Percentiles rank a stretch among this genome's conserved stretches.
Conservation (phyloP, 208 protist species). For the Leishmania lainsoni region DNA sequence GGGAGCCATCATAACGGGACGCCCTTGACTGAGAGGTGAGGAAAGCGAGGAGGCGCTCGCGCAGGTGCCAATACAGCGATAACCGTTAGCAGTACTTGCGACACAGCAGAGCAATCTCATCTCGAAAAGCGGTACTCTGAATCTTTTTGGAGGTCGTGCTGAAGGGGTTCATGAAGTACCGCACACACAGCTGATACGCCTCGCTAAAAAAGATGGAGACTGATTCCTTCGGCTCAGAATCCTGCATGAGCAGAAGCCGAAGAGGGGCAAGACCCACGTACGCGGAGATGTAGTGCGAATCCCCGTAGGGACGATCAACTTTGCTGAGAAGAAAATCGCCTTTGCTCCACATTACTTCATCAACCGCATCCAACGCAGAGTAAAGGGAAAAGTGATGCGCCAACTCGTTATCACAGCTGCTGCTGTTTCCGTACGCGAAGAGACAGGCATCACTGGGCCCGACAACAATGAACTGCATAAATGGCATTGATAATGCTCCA, state of each 20-base stretch:
- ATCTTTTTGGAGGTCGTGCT: slow-evolving; percentile 31
- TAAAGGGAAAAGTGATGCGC: slow-evolving; percentile 52
- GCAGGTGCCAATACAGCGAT: slow-evolving; percentile 29
- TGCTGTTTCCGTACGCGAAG: slow-evolving; percentile 24
- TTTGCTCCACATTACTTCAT: slow-evolving; percentile 54
- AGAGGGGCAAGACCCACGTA: slow-evolving; percentile 59
- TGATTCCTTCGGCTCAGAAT: slow-evolving; percentile 44
- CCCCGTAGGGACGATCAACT: slow-evolving; percentile 50
- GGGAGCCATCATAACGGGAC: background rate
- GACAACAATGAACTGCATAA: slow-evolving; percentile 35
- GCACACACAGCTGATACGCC: slow-evolving; percentile 52
- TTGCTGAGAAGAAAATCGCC: slow-evolving; percentile 49
- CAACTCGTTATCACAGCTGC: slow-evolving; percentile 21
- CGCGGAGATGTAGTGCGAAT: slow-evolving; percentile 57
- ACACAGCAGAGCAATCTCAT: slow-evolving; percentile 20
- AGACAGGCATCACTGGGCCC: slow-evolving; percentile 35
- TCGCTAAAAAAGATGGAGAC: slow-evolving; percentile 49
- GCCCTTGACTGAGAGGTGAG: background rate
- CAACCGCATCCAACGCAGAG: slow-evolving; percentile 49
- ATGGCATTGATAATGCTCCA: slow-evolving; percentile 15
- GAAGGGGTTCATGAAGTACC: slow-evolving; percentile 58
- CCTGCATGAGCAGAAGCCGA: slow-evolving; percentile 57
- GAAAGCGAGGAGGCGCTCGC: background rate
- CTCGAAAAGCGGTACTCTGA: slow-evolving; percentile 21
- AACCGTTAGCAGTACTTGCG: slow-evolving; percentile 30